Conservation (phyloP, 768 basidiomycete genomes). For the Termitomyces sp. region DNA sequence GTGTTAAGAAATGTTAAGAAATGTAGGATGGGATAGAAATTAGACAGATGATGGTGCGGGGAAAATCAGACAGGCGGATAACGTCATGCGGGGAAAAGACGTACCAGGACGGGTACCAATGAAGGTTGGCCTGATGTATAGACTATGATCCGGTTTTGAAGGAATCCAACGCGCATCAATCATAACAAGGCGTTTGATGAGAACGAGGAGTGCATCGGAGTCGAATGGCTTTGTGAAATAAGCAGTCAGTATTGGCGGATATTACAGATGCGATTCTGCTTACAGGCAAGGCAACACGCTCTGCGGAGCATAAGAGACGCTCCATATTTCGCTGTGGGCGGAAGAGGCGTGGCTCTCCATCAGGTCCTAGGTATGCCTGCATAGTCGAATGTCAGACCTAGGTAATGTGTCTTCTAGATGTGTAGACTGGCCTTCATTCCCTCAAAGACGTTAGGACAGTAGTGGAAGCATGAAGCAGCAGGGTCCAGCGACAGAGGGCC, state of each 20-base stretch:
- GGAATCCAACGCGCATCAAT: conserved; percentile 89
- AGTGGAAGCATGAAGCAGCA: conserved; percentile 77
- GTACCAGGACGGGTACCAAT: conserved; percentile 48
- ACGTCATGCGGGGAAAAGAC: conserved; percentile 32
- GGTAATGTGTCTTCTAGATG: not conserved
- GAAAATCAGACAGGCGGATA: conserved; percentile 33
- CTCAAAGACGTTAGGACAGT: conserved; percentile 83
- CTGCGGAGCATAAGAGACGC: conserved; percentile 66
- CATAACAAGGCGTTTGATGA: conserved; percentile 71
- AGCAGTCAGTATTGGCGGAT: not conserved
- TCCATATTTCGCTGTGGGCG: conserved; percentile 84
- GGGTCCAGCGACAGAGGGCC: conserved; percentile 69
- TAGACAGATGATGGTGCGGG: conserved; percentile 23
- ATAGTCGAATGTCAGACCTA: not conserved
- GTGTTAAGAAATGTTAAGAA: conserved; percentile 15
- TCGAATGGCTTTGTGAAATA: conserved; percentile 56
- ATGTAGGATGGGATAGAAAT: too few relatives aligned
- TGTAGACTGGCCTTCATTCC: conserved; percentile 62
- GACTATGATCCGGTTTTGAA: conserved; percentile 61
- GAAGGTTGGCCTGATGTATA: conserved; percentile 85
- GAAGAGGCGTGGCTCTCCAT: conserved; percentile 76
- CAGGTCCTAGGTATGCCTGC: conserved; percentile 69
- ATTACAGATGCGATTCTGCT: conserved; percentile 15
- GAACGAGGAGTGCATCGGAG: conserved; percentile 57
- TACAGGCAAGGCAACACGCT: conserved; percentile 71